Evolutionary conservation across 2,329 filamentous ascomycete species (phyloP).

Genomic region (Pseudocercospora macadamiae): DNA sequence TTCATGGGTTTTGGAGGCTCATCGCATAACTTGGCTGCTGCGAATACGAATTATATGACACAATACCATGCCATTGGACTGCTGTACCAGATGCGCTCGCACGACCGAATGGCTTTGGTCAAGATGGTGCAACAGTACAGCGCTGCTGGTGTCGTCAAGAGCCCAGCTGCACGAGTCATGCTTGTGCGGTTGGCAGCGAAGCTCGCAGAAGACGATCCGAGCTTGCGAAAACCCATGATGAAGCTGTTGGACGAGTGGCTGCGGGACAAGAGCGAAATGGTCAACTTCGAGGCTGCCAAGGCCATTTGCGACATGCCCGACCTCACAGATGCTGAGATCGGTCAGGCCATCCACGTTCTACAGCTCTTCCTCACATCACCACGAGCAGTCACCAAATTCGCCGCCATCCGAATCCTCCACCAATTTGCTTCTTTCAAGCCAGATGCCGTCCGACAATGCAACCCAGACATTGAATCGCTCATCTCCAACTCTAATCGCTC

Average conservation of each 20-base stretch:
- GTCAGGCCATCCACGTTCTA: slow-evolving; percentile 89
- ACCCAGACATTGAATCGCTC: slow-evolving; percentile 93
- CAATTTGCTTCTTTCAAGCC: slow-evolving; percentile 97
- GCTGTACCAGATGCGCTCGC: slow-evolving; percentile 94
- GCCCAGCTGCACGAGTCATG: slow-evolving; percentile 88
- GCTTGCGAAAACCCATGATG: slow-evolving; percentile 94
- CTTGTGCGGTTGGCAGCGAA: slow-evolving; percentile 90
- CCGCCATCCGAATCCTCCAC: slow-evolving; percentile 93
- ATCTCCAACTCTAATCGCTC: slow-evolving; percentile 97
- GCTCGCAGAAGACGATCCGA: slow-evolving; percentile 88
- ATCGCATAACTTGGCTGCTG: slow-evolving; percentile 68
- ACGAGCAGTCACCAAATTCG: slow-evolving; percentile 94
- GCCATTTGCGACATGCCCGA: slow-evolving; percentile 95
- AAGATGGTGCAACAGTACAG: slow-evolving; percentile 99
- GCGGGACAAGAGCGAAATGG: slow-evolving; percentile 98
- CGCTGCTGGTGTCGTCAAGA: slow-evolving; percentile 88
- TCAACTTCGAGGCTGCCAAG: slow-evolving; percentile 98
- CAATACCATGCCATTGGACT: slow-evolving; percentile 98
- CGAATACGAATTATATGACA: slow-evolving; percentile 92
- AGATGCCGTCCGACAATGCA: slow-evolving; percentile 86
- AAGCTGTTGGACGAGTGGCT: slow-evolving; percentile 94
- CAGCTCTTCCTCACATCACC: slow-evolving; percentile 97
- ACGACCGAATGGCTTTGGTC: slow-evolving; percentile 96
- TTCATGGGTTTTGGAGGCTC: slow-evolving; percentile 86
- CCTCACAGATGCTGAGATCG: slow-evolving; percentile 86